Conservation (phyloP, 345 rosid genomes). For the Lepidium africanum region DNA sequence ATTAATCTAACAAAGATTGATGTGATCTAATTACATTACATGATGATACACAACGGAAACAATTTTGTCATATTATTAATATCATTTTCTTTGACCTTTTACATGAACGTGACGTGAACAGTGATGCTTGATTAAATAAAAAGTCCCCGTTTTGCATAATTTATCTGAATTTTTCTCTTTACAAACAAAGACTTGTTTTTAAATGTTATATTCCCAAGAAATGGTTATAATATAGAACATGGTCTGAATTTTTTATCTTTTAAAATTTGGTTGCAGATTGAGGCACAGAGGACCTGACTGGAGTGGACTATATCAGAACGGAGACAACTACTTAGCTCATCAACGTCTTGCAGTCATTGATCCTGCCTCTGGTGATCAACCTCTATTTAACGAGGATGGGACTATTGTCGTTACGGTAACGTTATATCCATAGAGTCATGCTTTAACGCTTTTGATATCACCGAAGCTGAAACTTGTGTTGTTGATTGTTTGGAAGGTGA, state of each 20-base stretch:
- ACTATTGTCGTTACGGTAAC: conserved; percentile 71
- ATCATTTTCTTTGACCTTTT: neutral
- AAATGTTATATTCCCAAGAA: too few relatives aligned
- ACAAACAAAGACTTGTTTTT: too few relatives aligned
- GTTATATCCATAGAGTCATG: neutral
- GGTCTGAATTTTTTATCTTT: too few relatives aligned
- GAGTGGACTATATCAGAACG: conserved; percentile 86
- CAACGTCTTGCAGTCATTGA: conserved; percentile 89
- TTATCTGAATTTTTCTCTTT: neutral
- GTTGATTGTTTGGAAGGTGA: conserved; percentile 39
- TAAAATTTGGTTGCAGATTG: conserved; percentile 41
- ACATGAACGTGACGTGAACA: conserved; percentile 3
- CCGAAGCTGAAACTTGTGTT: neutral
- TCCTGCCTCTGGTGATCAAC: conserved; percentile 96
- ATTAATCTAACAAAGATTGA: neutral
- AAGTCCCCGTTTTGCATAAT: neutral
- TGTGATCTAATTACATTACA: too few relatives aligned
- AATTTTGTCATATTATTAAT: neutral
- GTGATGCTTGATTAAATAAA: neutral
- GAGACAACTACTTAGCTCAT: conserved; percentile 69
- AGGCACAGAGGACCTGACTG: conserved; percentile 99
- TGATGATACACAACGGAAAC: too few relatives aligned
- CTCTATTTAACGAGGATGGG: conserved; percentile 83
- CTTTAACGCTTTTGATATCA: neutral
- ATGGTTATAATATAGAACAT: neutral